These are phyloP conservation scores for Yamadazyma buinensis DNA, from an alignment of 1,139 yeast species.

Conservation along the genomic window DNA sequence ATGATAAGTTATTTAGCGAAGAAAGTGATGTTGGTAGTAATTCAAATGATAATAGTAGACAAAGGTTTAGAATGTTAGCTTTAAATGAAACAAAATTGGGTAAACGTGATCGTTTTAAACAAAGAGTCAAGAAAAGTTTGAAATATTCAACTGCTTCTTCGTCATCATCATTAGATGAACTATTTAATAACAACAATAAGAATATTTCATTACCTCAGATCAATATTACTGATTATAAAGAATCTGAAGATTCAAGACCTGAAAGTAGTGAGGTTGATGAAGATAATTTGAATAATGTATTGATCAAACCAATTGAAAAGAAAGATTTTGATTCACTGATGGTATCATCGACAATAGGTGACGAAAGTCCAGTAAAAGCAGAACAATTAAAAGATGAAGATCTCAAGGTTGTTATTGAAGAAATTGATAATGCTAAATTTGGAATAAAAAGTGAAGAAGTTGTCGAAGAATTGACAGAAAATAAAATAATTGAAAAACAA, in stretches of 20 bases:
- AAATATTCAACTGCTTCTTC: slow-evolving; percentile 9
- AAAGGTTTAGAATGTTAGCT: slow-evolving; percentile 4
- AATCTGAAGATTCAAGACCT: background rate
- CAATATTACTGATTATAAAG: background rate
- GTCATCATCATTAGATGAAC: slow-evolving; percentile 8
- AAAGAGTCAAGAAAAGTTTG: slow-evolving; percentile 9
- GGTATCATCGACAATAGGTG: background rate
- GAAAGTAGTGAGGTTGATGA: slow-evolving; percentile 4
- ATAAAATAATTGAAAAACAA: slow-evolving; percentile 7
- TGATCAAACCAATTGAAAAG: slow-evolving; percentile 11
- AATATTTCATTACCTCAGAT: background rate
- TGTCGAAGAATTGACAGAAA: background rate
- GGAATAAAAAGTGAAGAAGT: background rate
- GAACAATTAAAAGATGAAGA: background rate
- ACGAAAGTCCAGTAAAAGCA: background rate
- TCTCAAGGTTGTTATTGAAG: background rate
- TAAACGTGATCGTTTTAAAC: slow-evolving; percentile 11
- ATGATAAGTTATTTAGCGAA: slow-evolving; percentile 29
- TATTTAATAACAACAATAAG: slow-evolving; percentile 1
- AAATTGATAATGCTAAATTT: background rate
- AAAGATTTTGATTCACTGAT: slow-evolving; percentile 6
- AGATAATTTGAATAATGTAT: slow-evolving; percentile 8
- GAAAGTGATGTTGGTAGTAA: slow-evolving; percentile 9
- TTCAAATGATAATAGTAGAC: background rate
- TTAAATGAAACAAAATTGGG: slow-evolving; percentile 8